Evolutionary conservation across 2,329 filamentous ascomycete genomes (phyloP).

Genomic region (Cladosporium sphaerospermum): DNA sequence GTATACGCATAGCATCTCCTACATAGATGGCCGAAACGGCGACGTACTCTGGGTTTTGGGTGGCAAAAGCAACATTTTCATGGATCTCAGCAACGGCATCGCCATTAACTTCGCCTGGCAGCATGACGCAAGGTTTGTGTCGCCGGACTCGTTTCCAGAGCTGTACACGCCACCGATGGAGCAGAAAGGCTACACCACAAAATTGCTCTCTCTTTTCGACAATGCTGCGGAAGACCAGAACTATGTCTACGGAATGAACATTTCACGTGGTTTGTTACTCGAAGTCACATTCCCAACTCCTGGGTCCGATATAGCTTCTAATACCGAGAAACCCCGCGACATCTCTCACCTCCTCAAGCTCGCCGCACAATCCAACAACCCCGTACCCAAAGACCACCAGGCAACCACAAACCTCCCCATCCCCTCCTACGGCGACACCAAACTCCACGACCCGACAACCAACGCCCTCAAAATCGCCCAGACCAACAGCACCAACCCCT

Average conservation of each 20-base stretch:
- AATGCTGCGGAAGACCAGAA: slow-evolving; percentile 38
- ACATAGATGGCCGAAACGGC: slow-evolving; percentile 42
- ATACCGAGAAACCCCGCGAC: background rate
- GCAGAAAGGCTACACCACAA: slow-evolving; percentile 14
- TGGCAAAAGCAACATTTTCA: slow-evolving; percentile 19
- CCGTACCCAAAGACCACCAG: too few relatives aligned
- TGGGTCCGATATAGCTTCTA: background rate
- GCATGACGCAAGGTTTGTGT: slow-evolving; percentile 19
- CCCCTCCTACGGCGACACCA: background rate
- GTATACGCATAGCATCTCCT: slow-evolving; percentile 41
- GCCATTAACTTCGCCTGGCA: slow-evolving; percentile 20
- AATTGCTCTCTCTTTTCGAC: slow-evolving; percentile 36
- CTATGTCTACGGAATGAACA: slow-evolving; percentile 17
- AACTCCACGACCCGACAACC: slow-evolving; percentile 1
- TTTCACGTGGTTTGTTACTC: slow-evolving; percentile 22
- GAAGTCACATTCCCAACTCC: slow-evolving; percentile 22
- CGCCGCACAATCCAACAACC: background rate
- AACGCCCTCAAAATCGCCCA: slow-evolving; percentile 10
- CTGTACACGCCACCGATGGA: slow-evolving; percentile 13
- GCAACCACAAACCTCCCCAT: background rate
- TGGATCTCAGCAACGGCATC: slow-evolving; percentile 17
- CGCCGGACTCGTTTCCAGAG: slow-evolving; percentile 11
- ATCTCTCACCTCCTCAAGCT: background rate
- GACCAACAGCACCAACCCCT: slow-evolving; percentile 15
- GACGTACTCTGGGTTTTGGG: slow-evolving; percentile 45